phyloP scores from a whole-genome alignment of 768 basidiomycete genomes.

The Trametes coccinea region DNA sequence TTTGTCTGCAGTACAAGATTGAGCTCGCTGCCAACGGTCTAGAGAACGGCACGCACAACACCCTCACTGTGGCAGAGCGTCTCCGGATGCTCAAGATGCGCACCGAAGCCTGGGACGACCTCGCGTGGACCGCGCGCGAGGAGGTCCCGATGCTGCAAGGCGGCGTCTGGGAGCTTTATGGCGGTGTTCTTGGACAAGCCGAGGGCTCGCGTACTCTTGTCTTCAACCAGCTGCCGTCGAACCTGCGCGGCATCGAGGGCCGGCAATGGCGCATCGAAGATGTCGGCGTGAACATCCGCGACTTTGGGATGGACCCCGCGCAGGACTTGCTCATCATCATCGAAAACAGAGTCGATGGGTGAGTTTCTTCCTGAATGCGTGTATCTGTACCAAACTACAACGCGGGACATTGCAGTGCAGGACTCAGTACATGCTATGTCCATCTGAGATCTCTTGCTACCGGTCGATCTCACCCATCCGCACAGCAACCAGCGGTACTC shows the following conservation, averaged over 20 bases:
- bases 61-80: constrained; percentile 34
- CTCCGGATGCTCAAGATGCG: constrained; percentile 38
- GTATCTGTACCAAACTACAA: background rate
- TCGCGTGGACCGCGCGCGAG: constrained; percentile 15
- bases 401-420: no score
- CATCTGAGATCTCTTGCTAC: constrained; percentile 49
- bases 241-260: constrained; percentile 46
- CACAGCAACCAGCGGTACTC: constrained; percentile 37
- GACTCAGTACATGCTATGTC: background rate
- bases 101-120: constrained; percentile 25
- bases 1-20: constrained; percentile 27
- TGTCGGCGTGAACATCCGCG: constrained; percentile 42
- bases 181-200: constrained; percentile 53
- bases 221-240: constrained; percentile 53
- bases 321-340: constrained; percentile 63
- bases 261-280: constrained; percentile 44
- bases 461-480: constrained; percentile 48
- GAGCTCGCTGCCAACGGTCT: constrained; percentile 44
- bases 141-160: constrained; percentile 43
- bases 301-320: constrained; percentile 65
- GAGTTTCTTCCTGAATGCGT: background rate
- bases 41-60: constrained; percentile 38
- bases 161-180: constrained; percentile 58
- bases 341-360: constrained; percentile 31
- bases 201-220: constrained; percentile 33